Conservation (phyloP, 2,329 filamentous ascomycete genomes). For the Fusarium aywerte region DNA sequence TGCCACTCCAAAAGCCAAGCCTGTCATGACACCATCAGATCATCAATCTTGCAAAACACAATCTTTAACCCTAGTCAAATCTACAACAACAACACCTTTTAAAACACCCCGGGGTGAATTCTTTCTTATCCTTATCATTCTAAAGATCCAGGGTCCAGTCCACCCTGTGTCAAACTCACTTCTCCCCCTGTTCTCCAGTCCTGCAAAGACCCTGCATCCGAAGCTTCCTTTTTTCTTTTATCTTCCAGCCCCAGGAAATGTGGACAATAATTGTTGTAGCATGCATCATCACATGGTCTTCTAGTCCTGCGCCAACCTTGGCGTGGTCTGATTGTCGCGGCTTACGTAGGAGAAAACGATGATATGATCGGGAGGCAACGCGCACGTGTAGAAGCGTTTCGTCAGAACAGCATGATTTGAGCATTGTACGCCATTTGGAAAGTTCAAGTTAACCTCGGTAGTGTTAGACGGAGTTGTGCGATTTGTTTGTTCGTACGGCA, state of each 20-base stretch:
- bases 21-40: slow-evolving; percentile 7
- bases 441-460: not conserved
- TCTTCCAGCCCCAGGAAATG: no score
- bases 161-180: slow-evolving; percentile 14
- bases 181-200: not conserved
- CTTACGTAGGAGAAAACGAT: slow-evolving; percentile 3
- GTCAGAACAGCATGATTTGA: not conserved
- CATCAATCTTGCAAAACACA: not conserved
- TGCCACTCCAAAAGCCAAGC: not conserved
- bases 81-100: not conserved
- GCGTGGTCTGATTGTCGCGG: slow-evolving; percentile 16
- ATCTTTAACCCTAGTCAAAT: not conserved
- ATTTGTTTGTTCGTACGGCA: not conserved
- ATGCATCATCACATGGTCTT: slow-evolving; percentile 6
- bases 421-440: not conserved
- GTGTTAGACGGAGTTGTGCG: not conserved
- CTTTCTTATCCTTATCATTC: no score
- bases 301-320: not conserved
- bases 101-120: no score
- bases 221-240: slow-evolving; percentile 6
- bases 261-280: no score
- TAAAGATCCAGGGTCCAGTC: not conserved
- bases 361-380: slow-evolving; percentile 27
- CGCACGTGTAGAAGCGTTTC: slow-evolving; percentile 8
- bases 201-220: slow-evolving; percentile 10